Base-by-base conservation (phyloP, 192 early-diverging fungal genomes). In the Chytriomyces hyalinus region DNA sequence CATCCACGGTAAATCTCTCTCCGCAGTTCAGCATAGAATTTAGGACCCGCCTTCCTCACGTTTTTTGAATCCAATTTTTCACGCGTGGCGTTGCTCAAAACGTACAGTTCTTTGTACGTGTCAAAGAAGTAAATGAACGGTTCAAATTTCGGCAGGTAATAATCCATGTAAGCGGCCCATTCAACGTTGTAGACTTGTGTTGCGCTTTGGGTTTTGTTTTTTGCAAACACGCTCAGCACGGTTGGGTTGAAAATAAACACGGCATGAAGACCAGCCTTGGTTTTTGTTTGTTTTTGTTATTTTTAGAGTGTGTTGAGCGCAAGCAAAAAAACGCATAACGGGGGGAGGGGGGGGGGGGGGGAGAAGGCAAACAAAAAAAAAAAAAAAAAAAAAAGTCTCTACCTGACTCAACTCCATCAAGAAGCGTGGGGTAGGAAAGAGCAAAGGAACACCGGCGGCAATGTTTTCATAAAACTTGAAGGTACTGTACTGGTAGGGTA, bases 401-500 rank as follows among this genome's bases (percentile, higher is more conserved):
- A 15, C 20, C 17, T 67, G 26, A 20, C 43, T 13, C 24, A 76
- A 17, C 50, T 76, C 75, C n/a, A 67, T 11, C 48, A 76, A 6
- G 11, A 69, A 67, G 6, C 68, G 49, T 5, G 66, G 50, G 4
- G 75, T 46, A 8, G 75, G 75, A 6, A 76, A 10, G 4, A 76
- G 45, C 17, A 49, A n/a, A 1, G 68, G 66, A 8, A 76, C 75
- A 5, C 75, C 75, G 6, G 8, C 9, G 3, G 65, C 68, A 28
- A 76, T 68, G 45, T 76, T 76, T 76, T 76, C 75, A 50, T 76
- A 76, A 4, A 76, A 57, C 0, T 76, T 76, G 65, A 76, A 67
- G 17, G 75, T 76, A 9, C 28, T 47, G 24, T 44, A 67, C 49
- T 76, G 75, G n/a, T 76, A 76, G 7, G 75, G 75, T 15, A 76